Percentiles rank a stretch among this genome's conserved stretches.
These are phyloP conservation scores for Claviceps pusilla DNA, from an alignment of 2,329 filamentous ascomycete genomes.

Conservation along the genomic window DNA sequence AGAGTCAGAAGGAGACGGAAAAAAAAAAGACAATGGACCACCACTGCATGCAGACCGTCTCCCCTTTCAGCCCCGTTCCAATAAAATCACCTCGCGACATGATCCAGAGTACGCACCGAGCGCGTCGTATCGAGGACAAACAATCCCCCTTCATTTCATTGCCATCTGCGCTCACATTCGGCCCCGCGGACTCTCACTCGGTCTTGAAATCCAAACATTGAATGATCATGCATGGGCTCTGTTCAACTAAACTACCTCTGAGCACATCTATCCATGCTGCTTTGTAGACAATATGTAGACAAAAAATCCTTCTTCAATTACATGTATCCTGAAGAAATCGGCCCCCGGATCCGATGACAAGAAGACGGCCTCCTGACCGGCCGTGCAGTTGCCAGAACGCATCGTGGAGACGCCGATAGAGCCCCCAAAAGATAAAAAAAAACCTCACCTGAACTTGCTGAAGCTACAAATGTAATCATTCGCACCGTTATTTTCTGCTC, in stretches of 20 bases:
- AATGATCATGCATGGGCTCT: no score
- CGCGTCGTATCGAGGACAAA: no score
- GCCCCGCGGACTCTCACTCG: no score
- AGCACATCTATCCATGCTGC: background rate
- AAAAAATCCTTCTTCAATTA: background rate
- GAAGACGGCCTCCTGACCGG: background rate
- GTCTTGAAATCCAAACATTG: background rate
- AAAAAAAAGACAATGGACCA: no score
- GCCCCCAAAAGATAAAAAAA: background rate
- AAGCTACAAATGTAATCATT: background rate
- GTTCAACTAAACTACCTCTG: background rate
- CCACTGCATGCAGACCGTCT: no score
- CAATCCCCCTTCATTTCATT: no score
- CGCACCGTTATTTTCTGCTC: background rate
- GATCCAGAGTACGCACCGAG: no score
- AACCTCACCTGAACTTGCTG: background rate
- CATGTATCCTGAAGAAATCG: background rate
- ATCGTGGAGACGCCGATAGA: background rate
- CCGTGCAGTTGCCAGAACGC: background rate
- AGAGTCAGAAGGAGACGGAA: no score
- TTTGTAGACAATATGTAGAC: background rate
- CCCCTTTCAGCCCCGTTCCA: no score
- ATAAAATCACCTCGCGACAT: no score
- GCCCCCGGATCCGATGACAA: background rate
- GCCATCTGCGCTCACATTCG: no score